Conservation (phyloP, 2,329 filamentous ascomycete species). For the Exophiala mesophila region DNA sequence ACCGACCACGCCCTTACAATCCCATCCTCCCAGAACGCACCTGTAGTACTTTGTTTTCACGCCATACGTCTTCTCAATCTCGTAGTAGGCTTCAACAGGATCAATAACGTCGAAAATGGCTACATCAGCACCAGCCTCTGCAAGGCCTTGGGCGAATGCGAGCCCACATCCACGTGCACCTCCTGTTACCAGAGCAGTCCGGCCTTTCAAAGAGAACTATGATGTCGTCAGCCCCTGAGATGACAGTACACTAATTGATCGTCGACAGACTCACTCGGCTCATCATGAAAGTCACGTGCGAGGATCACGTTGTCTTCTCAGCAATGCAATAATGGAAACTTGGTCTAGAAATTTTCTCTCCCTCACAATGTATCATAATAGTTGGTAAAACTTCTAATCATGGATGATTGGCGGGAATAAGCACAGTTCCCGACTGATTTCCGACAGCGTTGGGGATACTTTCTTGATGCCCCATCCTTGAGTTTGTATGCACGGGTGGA, state of each 20-base stretch:
- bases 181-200: constrained; percentile 45
- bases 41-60: constrained; percentile 42
- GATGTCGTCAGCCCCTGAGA: not conserved
- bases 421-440: too few species aligned
- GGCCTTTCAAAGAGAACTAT: constrained; percentile 48
- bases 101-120: constrained; percentile 46
- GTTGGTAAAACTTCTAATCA: too few species aligned
- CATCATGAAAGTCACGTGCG: constrained; percentile 10
- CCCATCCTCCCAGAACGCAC: too few species aligned
- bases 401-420: too few species aligned
- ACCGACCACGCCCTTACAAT: not conserved
- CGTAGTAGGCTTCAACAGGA: constrained; percentile 36
- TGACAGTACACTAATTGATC: not conserved
- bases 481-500: too few species aligned
- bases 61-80: constrained; percentile 38
- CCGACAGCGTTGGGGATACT: too few species aligned
- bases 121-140: constrained; percentile 43
- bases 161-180: constrained; percentile 45
- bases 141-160: constrained; percentile 41
- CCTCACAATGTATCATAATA: too few species aligned
- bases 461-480: too few species aligned
- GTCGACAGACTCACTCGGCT: constrained; percentile 6
- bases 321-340: too few species aligned
- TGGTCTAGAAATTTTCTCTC: too few species aligned
- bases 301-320: too few species aligned